phyloP scores from a whole-genome alignment of 352 stramenopile species.

The Globisporangium canariense region DNA sequence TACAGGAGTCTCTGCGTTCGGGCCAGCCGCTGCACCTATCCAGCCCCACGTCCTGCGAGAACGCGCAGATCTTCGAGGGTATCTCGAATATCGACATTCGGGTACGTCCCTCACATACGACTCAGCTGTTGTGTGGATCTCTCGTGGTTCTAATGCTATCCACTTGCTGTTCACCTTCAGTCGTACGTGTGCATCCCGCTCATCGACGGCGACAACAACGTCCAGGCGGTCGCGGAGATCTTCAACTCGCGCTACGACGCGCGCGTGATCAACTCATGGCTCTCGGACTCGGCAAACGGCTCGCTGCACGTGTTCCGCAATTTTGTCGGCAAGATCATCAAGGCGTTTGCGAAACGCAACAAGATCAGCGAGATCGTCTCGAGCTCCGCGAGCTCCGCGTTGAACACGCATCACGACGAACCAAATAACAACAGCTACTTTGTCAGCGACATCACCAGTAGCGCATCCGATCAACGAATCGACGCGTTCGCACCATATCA shows the following conservation, averaged over 20 bases:
- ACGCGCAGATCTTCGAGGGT: constrained; percentile 23
- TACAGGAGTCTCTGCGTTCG: constrained; percentile 23
- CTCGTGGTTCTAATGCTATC: neutral
- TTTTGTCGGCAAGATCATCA: constrained; percentile 57
- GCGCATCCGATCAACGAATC: neutral
- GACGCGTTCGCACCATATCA: neutral
- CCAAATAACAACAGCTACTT: neutral
- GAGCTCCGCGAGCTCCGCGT: neutral
- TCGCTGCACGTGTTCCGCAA: constrained; percentile 60
- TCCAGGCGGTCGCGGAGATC: constrained; percentile 62
- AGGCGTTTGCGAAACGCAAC: constrained; percentile 36
- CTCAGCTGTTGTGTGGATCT: neutral
- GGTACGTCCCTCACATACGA: constrained; percentile 15
- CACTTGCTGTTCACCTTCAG: constrained; percentile 7
- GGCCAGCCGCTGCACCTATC: constrained; percentile 39
- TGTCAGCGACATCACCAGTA: neutral
- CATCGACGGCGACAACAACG: constrained; percentile 41
- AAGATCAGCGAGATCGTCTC: constrained; percentile 29
- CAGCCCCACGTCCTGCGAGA: constrained; percentile 18
- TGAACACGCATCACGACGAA: neutral
- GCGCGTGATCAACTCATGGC: constrained; percentile 38
- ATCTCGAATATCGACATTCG: constrained; percentile 39
- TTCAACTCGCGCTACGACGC: constrained; percentile 60
- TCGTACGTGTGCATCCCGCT: constrained; percentile 75
- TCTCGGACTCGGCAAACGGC: constrained; percentile 28